These are phyloP conservation scores for Tylopilus sp. DNA, from an alignment of 1,284 basidiomycete genomes.

Conservation along the genomic window DNA sequence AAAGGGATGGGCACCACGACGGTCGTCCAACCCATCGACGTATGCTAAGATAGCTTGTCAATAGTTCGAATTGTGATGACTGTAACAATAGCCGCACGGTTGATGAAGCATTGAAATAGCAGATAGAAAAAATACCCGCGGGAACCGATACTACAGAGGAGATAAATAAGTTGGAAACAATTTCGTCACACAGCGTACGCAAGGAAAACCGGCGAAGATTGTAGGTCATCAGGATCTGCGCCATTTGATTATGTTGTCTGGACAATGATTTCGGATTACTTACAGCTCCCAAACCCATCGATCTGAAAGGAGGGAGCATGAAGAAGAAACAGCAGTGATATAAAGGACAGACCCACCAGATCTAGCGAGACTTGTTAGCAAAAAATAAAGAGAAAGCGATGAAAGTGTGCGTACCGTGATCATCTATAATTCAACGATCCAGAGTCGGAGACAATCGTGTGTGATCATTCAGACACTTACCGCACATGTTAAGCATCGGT, in stretches of 20 bases:
- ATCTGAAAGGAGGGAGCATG: constrained; percentile 47
- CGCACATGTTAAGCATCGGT: constrained; percentile 64
- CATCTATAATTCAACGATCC: constrained; percentile 44
- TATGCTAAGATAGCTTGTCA: constrained; percentile 45
- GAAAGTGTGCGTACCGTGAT: constrained; percentile 55
- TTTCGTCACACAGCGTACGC: constrained; percentile 43
- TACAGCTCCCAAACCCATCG: constrained; percentile 90
- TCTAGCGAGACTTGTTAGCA: constrained; percentile 36
- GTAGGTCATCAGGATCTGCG: constrained; percentile 78
- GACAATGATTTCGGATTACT: constrained; percentile 27
- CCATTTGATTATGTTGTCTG: constrained; percentile 6
- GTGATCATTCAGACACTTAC: constrained; percentile 33
- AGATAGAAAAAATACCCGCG: constrained; percentile 90
- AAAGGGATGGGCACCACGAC: constrained; percentile 56
- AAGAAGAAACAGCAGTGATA: not conserved
- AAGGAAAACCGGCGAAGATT: constrained; percentile 74
- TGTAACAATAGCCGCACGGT: constrained; percentile 44
- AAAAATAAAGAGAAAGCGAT: constrained; percentile 1
- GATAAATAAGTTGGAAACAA: not conserved
- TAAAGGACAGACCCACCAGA: constrained; percentile 35
- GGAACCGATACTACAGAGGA: constrained; percentile 58
- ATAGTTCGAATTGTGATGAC: not conserved
- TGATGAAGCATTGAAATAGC: constrained; percentile 89
- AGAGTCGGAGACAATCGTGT: not conserved
- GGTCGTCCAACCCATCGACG: constrained; percentile 68